These are phyloP conservation scores for Sanghuangporus weigelae DNA, from an alignment of 1,284 basidiomycete genomes.

Conservation along the genomic window DNA sequence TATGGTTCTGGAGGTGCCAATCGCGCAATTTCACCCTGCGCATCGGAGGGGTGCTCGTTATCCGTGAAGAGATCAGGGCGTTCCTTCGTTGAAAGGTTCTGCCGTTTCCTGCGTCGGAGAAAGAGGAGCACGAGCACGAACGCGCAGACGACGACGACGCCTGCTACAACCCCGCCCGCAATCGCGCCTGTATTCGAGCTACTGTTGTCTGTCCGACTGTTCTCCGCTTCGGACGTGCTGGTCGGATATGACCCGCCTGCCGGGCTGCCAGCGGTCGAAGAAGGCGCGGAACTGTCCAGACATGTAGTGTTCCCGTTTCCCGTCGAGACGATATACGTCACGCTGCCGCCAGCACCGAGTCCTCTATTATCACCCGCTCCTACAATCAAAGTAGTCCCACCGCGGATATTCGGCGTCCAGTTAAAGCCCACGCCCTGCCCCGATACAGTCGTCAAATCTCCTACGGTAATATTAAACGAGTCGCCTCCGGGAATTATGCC, in stretches of 20 bases:
- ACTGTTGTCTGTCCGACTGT: slow-evolving; percentile 20
- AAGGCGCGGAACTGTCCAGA: slow-evolving; percentile 54
- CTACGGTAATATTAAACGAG: slow-evolving; percentile 58
- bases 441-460: slow-evolving; percentile 34
- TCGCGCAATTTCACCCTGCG: slow-evolving; percentile 31
- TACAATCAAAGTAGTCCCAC: slow-evolving; percentile 58
- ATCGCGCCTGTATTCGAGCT: slow-evolving; percentile 57
- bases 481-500: slow-evolving; percentile 76
- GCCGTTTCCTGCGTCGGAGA: slow-evolving; percentile 44
- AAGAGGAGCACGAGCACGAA: slow-evolving; percentile 44
- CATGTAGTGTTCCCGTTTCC: slow-evolving; percentile 48
- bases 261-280: slow-evolving; percentile 66
- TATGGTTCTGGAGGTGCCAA: slow-evolving; percentile 39
- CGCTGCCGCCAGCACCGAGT: slow-evolving; percentile 62
- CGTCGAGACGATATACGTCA: slow-evolving; percentile 45
- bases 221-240: slow-evolving; percentile 27
- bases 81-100: slow-evolving; percentile 38
- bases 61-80: slow-evolving; percentile 57
- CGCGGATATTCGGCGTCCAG: slow-evolving; percentile 61
- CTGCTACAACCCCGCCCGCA: slow-evolving; percentile 63
- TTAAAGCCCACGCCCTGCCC: slow-evolving; percentile 54
- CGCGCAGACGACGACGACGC: slow-evolving; percentile 42
- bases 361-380: slow-evolving; percentile 64
- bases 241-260: slow-evolving; percentile 75
- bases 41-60: slow-evolving; percentile 50